A percentile compares a stretch with the other conserved stretches of the same genome.
phyloP scores from a whole-genome alignment of 768 basidiomycete species.

The Pleurotus cornucopiae region DNA sequence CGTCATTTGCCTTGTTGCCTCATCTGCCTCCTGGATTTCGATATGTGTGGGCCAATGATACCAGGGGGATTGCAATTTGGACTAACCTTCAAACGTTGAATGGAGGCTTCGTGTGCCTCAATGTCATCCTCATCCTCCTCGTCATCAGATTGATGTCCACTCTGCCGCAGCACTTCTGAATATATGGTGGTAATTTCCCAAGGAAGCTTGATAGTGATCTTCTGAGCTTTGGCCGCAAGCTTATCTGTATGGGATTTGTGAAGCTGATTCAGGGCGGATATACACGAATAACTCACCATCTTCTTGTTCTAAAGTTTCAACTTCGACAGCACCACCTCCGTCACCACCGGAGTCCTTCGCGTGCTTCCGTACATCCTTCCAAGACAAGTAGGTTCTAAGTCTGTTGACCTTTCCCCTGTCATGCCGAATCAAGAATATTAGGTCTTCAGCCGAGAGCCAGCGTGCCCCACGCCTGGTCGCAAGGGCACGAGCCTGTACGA shows the following conservation, averaged over 20 bases:
- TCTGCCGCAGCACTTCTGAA: conserved; percentile 75
- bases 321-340: conserved; percentile 75
- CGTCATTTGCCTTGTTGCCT: conserved; percentile 93
- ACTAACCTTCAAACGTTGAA: conserved; percentile 73
- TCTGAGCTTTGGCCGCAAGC: conserved; percentile 78
- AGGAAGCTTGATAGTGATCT: conserved; percentile 91
- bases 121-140: conserved; percentile 96
- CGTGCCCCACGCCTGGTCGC: conserved; percentile 82
- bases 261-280: neutral
- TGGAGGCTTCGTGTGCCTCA: conserved; percentile 93
- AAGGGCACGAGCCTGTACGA: conserved; percentile 83
- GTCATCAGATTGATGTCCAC: conserved; percentile 82
- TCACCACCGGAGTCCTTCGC: conserved; percentile 88
- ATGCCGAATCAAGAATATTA: conserved; percentile 93
- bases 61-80: neutral
- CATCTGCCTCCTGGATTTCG: conserved; percentile 76
- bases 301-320: conserved; percentile 80
- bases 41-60: neutral
- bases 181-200: conserved; percentile 95
- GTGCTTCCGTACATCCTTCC: conserved; percentile 96
- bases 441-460: conserved; percentile 87
- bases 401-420: conserved; percentile 93
- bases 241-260: conserved; percentile 48
- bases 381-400: conserved; percentile 87
- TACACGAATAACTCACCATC: conserved; percentile 49